Evolutionary conservation across 1,284 basidiomycete species (phyloP), one percentile per base, ranked within the genome.

Genomic region (Rhodotorula sp.): DNA sequence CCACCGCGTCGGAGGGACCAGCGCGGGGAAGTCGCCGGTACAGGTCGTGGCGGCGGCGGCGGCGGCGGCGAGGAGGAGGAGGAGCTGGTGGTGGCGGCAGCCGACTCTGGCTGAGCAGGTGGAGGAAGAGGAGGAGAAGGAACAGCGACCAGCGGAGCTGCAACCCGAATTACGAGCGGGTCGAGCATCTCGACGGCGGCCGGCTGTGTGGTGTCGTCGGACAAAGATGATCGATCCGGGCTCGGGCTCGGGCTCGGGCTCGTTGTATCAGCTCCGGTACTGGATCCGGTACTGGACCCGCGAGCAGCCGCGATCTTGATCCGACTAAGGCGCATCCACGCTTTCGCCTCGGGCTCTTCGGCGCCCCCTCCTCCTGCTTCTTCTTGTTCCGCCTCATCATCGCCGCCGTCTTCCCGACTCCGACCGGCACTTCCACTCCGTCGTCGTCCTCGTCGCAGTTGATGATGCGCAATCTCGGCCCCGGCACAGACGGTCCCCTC

Each of bases 131-230:
- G 58, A 16, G 15, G 18, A 4, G 16, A 18, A 7, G 59, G n/a
- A 3, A 39, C 52, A 39, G 21, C 34, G 48, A 49, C 43, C 21
- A 61, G n/a, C 20, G 57, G 61, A 3, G 57, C 57, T 20, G 46
- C 39, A 23, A 67, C 14, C 12, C 61, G 54, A 12, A 68, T 18
- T 14, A 62, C 51, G 39, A 76, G 51, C 6, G 49, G 57, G 31
- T 62, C 58, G 46, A 51, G 56, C 59, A 76, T 62, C 20, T 61
- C 64, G n/a, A 74, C n/a, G 14, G 73, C 74, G 20, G 54, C 51
- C 16, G 51, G 21, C 20, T 21, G 21, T 14, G 8, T 21, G 54
- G 26, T 26, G 54, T 26, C 54, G 14, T 29, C 18, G 26, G 15
- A 8, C 26, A 2, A 21, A 31, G 23, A n/a, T 23, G 49, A 18